Conservation (phyloP, 345 rosid species). For the Populus pruinosa region DNA sequence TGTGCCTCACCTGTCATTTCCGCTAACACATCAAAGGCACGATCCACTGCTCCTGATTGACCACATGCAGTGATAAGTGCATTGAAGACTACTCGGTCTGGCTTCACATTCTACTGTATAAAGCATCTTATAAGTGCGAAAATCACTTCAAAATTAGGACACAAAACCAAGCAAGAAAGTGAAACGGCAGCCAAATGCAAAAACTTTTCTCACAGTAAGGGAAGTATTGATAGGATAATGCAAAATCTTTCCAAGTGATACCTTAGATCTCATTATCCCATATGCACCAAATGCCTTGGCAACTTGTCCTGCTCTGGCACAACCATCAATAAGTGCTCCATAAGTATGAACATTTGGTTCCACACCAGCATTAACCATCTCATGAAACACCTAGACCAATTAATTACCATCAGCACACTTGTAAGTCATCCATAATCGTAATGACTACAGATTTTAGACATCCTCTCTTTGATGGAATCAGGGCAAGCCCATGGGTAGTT, state of each 20-base stretch:
- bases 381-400: constrained; percentile 69
- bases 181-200: constrained; percentile 9
- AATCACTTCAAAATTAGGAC: constrained; percentile 24
- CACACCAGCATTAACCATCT: constrained; percentile 89
- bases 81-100: constrained; percentile 97
- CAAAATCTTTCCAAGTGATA: constrained; percentile 9
- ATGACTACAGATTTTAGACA: background rate
- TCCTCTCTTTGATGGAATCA: background rate
- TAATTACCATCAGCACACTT: constrained; percentile 3
- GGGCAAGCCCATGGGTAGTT: background rate
- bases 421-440: background rate
- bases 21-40: constrained; percentile 95
- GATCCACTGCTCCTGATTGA: constrained; percentile 92
- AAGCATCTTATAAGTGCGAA: constrained; percentile 45
- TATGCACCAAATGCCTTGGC: constrained; percentile 99
- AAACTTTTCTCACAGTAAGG: background rate
- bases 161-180: constrained; percentile 10
- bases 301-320: constrained; percentile 73
- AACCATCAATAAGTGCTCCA: constrained; percentile 97
- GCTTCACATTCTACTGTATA: constrained; percentile 95
- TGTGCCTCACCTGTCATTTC: constrained; percentile 83
- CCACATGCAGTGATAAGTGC: constrained; percentile 98
- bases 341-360: constrained; percentile 89
- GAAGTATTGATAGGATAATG: background rate
- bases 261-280: constrained; percentile 97